These are phyloP conservation scores for Nidula microcarpa DNA, from an alignment of 768 basidiomycete species.

Conservation along the genomic window DNA sequence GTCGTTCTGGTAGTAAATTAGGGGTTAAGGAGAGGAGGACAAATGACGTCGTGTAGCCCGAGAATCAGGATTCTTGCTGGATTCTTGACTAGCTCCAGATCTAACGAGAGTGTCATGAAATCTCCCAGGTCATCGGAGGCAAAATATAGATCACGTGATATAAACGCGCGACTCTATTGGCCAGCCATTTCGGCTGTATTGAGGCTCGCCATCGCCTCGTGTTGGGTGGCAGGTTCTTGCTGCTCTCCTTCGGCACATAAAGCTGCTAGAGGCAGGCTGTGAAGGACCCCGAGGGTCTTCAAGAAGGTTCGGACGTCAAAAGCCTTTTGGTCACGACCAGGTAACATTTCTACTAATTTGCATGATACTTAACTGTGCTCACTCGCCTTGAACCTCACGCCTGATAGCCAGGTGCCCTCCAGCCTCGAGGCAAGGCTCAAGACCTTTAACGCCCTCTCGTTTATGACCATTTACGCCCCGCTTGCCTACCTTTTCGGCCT, in stretches of 20 bases:
- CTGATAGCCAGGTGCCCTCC: slow-evolving; percentile 20
- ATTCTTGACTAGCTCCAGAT: too few relatives aligned
- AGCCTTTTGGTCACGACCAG: slow-evolving; percentile 19
- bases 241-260: slow-evolving; percentile 21
- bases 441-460: slow-evolving; percentile 20
- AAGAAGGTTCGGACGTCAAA: slow-evolving; percentile 22
- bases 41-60: too few relatives aligned
- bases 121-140: too few relatives aligned
- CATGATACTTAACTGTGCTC: slow-evolving; percentile 4
- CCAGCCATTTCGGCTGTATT: neutral
- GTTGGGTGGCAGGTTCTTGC: slow-evolving; percentile 14
- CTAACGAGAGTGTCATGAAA: too few relatives aligned
- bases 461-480: slow-evolving; percentile 13
- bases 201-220: slow-evolving; percentile 27
- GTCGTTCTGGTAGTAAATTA: too few relatives aligned
- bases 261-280: slow-evolving; percentile 18
- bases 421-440: slow-evolving; percentile 28
- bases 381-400: slow-evolving; percentile 17
- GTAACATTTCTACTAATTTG: slow-evolving; percentile 13
- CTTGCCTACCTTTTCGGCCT: slow-evolving; percentile 3
- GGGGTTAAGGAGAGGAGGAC: too few relatives aligned
- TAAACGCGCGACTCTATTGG: neutral
- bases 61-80: too few relatives aligned
- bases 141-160: too few relatives aligned
- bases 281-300: slow-evolving; percentile 24